phyloP scores from a whole-genome alignment of 2,329 filamentous ascomycete genomes.

The Ophiocordyceps australis region DNA sequence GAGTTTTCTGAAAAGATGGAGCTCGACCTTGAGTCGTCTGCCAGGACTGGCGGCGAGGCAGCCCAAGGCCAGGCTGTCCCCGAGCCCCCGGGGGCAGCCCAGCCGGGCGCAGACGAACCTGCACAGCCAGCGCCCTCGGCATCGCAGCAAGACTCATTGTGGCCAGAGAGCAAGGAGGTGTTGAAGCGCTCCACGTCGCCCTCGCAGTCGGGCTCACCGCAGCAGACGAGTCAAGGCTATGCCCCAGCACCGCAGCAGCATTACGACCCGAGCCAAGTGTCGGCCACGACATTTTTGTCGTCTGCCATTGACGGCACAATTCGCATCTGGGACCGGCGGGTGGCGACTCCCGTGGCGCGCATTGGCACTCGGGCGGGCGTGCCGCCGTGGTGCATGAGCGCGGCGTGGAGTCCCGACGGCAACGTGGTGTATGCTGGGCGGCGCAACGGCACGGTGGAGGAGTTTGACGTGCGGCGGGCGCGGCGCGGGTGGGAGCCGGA shows the following conservation, averaged over 20 bases:
- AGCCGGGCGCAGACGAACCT: neutral
- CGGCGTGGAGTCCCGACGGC: slow-evolving; percentile 89
- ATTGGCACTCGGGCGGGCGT: slow-evolving; percentile 58
- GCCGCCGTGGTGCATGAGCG: slow-evolving; percentile 94
- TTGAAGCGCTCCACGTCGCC: slow-evolving; percentile 8
- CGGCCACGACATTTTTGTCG: slow-evolving; percentile 69
- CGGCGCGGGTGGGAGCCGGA: slow-evolving; percentile 50
- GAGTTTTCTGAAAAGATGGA: too few relatives aligned
- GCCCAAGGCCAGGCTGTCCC: neutral
- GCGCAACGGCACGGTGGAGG: slow-evolving; percentile 83
- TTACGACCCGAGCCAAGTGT: slow-evolving; percentile 38
- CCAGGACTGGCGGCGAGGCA: neutral
- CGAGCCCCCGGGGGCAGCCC: neutral
- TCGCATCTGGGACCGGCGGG: slow-evolving; percentile 82
- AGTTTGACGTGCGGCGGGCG: slow-evolving; percentile 73
- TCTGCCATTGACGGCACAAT: slow-evolving; percentile 76
- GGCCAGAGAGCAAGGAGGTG: slow-evolving; percentile 2
- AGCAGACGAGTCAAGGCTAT: too few relatives aligned
- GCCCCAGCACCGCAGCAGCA: slow-evolving; percentile 21
- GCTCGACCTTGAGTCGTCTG: too few relatives aligned
- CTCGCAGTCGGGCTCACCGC: slow-evolving; percentile 16
- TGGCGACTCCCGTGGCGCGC: slow-evolving; percentile 57
- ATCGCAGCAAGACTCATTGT: neutral
- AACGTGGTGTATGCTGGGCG: slow-evolving; percentile 90
- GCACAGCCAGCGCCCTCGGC: neutral